These are phyloP conservation scores for Solanum ossicruentum DNA, from an alignment of 257 asterid species.

Conservation along the genomic window DNA sequence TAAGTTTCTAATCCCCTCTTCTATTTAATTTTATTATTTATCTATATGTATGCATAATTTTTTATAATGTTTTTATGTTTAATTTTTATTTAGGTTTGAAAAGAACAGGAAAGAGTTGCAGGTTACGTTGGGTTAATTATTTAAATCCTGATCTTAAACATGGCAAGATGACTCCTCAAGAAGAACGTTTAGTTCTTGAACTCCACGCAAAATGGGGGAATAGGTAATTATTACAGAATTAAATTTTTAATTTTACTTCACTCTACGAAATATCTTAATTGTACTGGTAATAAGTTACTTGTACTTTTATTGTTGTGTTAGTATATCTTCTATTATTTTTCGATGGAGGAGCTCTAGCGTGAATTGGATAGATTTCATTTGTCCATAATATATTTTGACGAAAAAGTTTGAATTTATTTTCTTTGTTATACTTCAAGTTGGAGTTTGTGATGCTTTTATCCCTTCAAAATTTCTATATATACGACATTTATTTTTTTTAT, in stretches of 20 bases:
- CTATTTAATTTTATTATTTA: not conserved
- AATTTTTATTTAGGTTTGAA: slow-evolving; percentile 38
- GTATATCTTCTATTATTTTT: not conserved
- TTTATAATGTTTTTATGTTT: not conserved
- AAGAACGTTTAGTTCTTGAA: slow-evolving; percentile 64
- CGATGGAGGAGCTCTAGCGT: not conserved
- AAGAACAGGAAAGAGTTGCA: slow-evolving; percentile 86
- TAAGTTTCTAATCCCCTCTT: not conserved
- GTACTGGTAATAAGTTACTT: not conserved
- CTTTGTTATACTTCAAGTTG: not conserved
- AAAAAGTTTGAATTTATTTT: not conserved
- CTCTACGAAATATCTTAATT: not conserved
- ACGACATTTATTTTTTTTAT: not conserved
- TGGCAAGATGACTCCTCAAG: slow-evolving; percentile 65
- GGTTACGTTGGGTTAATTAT: slow-evolving; percentile 79
- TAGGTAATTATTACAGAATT: slow-evolving; percentile 19
- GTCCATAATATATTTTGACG: not conserved
- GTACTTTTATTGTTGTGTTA: not conserved
- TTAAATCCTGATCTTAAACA: slow-evolving; percentile 75
- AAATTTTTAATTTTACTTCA: not conserved
- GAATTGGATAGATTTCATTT: not conserved
- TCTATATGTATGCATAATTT: too few species aligned
- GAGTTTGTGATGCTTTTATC: not conserved
- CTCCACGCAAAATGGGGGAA: slow-evolving; percentile 82
- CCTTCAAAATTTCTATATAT: not conserved